These are phyloP conservation scores for Cephalotrichum gorgonifer DNA, from an alignment of 2,329 filamentous ascomycete species.

Conservation along the genomic window DNA sequence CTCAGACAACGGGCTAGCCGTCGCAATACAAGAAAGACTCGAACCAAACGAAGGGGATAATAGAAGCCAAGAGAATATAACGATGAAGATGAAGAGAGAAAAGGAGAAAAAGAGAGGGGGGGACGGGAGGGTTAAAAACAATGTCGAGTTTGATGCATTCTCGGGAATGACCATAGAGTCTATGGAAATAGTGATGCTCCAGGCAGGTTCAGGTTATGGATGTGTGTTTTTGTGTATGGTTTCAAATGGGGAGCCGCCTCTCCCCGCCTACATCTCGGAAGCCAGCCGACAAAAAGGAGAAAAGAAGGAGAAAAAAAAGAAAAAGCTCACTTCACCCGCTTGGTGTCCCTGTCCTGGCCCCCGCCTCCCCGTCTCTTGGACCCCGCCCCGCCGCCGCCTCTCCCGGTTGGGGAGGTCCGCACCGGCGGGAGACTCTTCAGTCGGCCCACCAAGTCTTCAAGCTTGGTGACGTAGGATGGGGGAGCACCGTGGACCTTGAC, in stretches of 20 bases:
- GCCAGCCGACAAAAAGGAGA: neutral
- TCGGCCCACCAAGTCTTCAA: conserved; percentile 19
- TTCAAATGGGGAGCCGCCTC: neutral
- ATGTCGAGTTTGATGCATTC: neutral
- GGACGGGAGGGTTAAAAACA: too few relatives aligned
- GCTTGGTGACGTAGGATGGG: conserved; percentile 23
- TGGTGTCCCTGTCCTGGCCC: conserved; percentile 13
- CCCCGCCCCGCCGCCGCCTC: conserved; percentile 10
- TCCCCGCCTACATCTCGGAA: neutral
- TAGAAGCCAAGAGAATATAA: neutral
- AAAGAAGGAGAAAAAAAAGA: neutral
- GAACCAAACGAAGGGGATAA: neutral
- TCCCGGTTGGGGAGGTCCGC: conserved; percentile 11
- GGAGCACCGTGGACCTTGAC: conserved; percentile 23
- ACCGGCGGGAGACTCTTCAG: conserved; percentile 12
- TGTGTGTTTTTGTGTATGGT: neutral
- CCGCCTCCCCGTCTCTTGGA: conserved; percentile 19
- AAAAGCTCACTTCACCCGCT: conserved; percentile 6
- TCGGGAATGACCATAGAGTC: neutral
- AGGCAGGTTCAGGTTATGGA: neutral
- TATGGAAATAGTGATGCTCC: neutral
- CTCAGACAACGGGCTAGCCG: neutral
- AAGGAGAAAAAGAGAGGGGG: neutral
- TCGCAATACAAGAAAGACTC: neutral
- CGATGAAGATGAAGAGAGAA: neutral